phyloP scores from a whole-genome alignment of 169 alveolate genomes.

The Toxoplasma gondii region DNA sequence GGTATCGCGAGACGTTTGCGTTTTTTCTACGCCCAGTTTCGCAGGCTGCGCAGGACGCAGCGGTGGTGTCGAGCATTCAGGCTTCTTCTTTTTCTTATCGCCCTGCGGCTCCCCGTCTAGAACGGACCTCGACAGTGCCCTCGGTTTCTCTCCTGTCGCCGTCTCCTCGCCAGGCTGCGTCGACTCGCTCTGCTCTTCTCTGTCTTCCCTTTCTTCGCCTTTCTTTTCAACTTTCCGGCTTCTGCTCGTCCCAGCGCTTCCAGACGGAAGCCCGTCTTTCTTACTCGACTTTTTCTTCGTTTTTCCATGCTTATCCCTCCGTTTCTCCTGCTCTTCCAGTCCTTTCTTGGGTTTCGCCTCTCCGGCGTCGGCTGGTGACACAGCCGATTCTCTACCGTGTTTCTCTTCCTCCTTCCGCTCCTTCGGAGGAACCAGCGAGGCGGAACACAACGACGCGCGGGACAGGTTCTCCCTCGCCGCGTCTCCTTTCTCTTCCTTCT shows the following conservation, averaged over 20 bases:
- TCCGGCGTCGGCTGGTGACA: background rate
- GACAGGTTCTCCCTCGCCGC: too few relatives aligned
- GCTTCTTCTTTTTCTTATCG: background rate
- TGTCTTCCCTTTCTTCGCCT: background rate
- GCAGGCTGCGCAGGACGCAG: too few relatives aligned
- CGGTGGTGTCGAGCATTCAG: too few relatives aligned
- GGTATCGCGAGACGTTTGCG: background rate
- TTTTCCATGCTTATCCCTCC: background rate
- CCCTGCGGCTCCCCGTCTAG: background rate
- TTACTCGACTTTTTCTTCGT: background rate
- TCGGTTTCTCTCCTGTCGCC: background rate
- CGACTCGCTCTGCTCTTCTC: background rate
- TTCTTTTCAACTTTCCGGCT: background rate
- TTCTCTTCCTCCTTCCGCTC: background rate
- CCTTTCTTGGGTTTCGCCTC: background rate
- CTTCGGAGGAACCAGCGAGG: background rate
- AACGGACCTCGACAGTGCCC: background rate
- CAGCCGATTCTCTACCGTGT: background rate
- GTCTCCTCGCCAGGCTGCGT: background rate
- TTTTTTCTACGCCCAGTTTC: background rate
- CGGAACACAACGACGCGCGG: background rate
- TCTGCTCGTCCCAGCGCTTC: background rate
- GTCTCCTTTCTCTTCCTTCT: background rate
- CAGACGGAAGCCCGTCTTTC: background rate
- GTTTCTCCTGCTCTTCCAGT: background rate